Evolutionary conservation across 495 filamentous ascomycete species (phyloP), one percentile per base, ranked within the genome.

Genomic region (Aspergillus bertholletiae): DNA sequence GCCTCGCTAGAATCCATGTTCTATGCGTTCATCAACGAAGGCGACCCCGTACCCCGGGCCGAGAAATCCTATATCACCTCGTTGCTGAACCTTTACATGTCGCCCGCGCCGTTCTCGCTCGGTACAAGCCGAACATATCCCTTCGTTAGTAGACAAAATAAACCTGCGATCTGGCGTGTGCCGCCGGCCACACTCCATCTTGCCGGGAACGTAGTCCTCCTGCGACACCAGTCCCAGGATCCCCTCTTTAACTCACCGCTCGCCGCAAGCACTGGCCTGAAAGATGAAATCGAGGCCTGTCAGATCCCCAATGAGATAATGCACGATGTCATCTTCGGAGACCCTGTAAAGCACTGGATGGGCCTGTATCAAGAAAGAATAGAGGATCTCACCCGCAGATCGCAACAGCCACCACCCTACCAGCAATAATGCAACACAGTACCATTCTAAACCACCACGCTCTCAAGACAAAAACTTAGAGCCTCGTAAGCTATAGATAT

Each of bases 261-360:
- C 30, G 30, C 3, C 30, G 30, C 8, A n/a, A n/a, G 13, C 2
- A 2, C 13, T 1, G 13, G 13, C 7, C 9, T 1, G 13, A n/a
- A 37, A 13, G 46, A 45, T 17, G 11, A 15, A 7, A 74, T 87
- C 1, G 79, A 82, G 44, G 88, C 87, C 18, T 83, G 82, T 51
- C 70, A 81, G 15, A 76, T 81, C 2, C 81, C 74, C n/a, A 85
- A 92, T 66, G 78, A 83, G 43, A 67, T 84, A 56, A 68, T 94
- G 21, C 70, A 84, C 24, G 75, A 73, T 2, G 79, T 88, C 9
- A 74, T 94, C 0, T 94, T 89, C 77, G 89, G 89, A 0, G 89
- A 94, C 65, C 88, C 87, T 0, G 69, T 90, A 13, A 86, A 83
- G 70, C 89, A 94, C 67, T 79, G 82, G 64, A 93, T 94, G 89